These are phyloP conservation scores for Pseudopyricularia javanii DNA, from an alignment of 2,329 filamentous ascomycete species.

Conservation along the genomic window DNA sequence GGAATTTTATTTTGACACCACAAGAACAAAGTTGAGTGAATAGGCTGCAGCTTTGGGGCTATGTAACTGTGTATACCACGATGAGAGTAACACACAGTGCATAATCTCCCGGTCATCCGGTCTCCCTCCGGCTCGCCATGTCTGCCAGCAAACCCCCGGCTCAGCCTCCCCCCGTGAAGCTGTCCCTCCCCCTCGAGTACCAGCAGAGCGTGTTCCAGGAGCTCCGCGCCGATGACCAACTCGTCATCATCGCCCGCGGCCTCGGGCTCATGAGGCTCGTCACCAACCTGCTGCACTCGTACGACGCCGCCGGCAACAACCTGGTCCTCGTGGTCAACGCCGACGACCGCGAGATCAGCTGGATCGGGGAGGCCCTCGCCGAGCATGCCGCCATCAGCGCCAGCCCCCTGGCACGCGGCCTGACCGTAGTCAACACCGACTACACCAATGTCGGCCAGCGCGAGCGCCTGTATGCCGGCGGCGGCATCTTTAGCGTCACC, in stretches of 20 bases:
- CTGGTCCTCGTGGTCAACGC: slow-evolving; percentile 81
- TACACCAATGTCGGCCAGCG: slow-evolving; percentile 74
- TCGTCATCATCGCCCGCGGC: slow-evolving; percentile 82
- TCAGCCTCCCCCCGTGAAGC: slow-evolving; percentile 49
- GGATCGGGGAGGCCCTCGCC: slow-evolving; percentile 91
- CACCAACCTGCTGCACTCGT: slow-evolving; percentile 92
- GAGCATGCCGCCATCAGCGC: slow-evolving; percentile 90
- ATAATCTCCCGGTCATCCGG: neutral
- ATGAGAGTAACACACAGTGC: neutral
- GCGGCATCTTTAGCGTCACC: slow-evolving; percentile 91
- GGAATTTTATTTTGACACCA: no score
- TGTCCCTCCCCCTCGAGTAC: slow-evolving; percentile 76
- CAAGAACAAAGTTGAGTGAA: no score
- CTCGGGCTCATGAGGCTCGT: slow-evolving; percentile 84
- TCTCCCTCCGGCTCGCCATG: slow-evolving; percentile 4
- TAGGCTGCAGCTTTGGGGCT: no score
- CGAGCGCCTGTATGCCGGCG: slow-evolving; percentile 82
- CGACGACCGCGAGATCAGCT: slow-evolving; percentile 85
- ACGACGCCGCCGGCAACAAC: slow-evolving; percentile 92
- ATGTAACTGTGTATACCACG: no score
- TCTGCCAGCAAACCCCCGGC: slow-evolving; percentile 5
- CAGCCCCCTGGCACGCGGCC: slow-evolving; percentile 66
- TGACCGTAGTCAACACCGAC: slow-evolving; percentile 91
- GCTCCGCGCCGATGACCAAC: slow-evolving; percentile 80
- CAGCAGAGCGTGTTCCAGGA: slow-evolving; percentile 93